Percentiles rank a stretch among this genome's conserved stretches.
phyloP scores from a whole-genome alignment of 2,329 filamentous ascomycete genomes.

The Ophiocordyceps sinensis region DNA sequence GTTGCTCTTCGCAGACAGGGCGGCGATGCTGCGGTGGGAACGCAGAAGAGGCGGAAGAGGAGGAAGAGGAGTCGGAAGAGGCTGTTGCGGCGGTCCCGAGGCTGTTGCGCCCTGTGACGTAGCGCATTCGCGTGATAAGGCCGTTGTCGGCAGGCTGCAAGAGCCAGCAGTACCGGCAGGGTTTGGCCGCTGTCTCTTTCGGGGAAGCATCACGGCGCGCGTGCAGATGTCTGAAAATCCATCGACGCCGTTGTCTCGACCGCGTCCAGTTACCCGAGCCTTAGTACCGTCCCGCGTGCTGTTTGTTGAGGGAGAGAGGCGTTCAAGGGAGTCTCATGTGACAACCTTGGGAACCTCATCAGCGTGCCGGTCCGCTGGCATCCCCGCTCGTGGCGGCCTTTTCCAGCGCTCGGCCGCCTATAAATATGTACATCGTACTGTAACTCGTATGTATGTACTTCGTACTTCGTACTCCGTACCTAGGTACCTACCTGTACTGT shows the following conservation, averaged over 20 bases:
- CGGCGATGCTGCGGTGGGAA: background rate
- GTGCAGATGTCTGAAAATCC: constrained; percentile 1
- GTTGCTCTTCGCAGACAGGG: background rate
- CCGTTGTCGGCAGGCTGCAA: constrained; percentile 6
- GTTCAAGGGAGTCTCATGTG: too few species aligned
- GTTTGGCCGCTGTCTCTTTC: constrained; percentile 18
- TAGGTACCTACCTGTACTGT: too few species aligned
- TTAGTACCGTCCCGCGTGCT: too few species aligned
- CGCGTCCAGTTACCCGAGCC: too few species aligned
- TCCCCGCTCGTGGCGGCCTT: background rate
- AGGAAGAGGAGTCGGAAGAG: constrained; percentile 2
- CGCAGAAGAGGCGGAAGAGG: constrained; percentile 1
- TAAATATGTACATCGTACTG: too few species aligned
- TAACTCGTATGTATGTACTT: too few species aligned
- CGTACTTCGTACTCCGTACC: too few species aligned
- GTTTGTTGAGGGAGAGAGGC: too few species aligned
- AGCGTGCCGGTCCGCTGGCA: background rate
- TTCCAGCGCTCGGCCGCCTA: background rate
- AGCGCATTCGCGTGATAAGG: constrained; percentile 6
- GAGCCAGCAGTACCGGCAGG: constrained; percentile 9
- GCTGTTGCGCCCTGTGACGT: constrained; percentile 4
- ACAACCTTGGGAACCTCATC: too few species aligned
- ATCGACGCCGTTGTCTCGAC: constrained; percentile 1
- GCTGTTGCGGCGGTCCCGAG: constrained; percentile 1
- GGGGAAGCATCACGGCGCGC: constrained; percentile 15